A percentile compares a stretch with the other conserved stretches of the same genome.
phyloP scores from a whole-genome alignment of 495 filamentous ascomycete genomes.

The Penicillium pulvis region DNA sequence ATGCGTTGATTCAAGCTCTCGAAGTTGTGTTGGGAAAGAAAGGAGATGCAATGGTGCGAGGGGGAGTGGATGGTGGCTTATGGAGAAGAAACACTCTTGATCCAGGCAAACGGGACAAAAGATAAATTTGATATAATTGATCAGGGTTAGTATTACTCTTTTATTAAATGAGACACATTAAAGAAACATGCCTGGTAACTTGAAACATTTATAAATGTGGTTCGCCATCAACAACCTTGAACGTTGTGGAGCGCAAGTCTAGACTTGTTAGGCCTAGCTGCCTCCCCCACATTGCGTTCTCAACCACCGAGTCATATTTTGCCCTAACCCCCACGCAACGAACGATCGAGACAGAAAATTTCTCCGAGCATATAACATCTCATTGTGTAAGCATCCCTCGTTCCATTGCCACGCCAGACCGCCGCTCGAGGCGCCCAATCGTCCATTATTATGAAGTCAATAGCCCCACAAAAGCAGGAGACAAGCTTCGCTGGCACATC shows the following conservation, averaged over 20 bases:
- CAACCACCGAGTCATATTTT: neutral
- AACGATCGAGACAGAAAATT: neutral
- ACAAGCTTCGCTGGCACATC: slow-evolving; percentile 32
- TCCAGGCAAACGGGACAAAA: slow-evolving; percentile 32
- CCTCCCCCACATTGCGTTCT: neutral
- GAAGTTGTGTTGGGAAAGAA: slow-evolving; percentile 75
- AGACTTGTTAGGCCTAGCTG: neutral
- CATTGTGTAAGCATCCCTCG: neutral
- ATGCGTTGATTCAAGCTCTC: slow-evolving; percentile 71
- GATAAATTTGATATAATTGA: neutral
- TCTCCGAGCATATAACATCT: neutral
- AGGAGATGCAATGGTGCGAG: slow-evolving; percentile 53
- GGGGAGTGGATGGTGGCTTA: slow-evolving; percentile 46
- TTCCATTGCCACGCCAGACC: neutral
- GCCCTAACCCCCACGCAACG: neutral
- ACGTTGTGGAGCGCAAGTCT: neutral
- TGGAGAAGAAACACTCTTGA: slow-evolving; percentile 72
- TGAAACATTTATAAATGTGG: too few species aligned
- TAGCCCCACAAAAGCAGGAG: neutral
- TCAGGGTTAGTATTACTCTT: too few species aligned
- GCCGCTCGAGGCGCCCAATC: neutral
- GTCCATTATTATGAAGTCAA: too few species aligned
- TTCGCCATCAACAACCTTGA: too few species aligned
- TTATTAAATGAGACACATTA: too few species aligned
- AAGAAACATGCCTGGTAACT: too few species aligned